These are phyloP conservation scores for Penicillium alfredii DNA, from an alignment of 495 filamentous ascomycete genomes.

Conservation along the genomic window DNA sequence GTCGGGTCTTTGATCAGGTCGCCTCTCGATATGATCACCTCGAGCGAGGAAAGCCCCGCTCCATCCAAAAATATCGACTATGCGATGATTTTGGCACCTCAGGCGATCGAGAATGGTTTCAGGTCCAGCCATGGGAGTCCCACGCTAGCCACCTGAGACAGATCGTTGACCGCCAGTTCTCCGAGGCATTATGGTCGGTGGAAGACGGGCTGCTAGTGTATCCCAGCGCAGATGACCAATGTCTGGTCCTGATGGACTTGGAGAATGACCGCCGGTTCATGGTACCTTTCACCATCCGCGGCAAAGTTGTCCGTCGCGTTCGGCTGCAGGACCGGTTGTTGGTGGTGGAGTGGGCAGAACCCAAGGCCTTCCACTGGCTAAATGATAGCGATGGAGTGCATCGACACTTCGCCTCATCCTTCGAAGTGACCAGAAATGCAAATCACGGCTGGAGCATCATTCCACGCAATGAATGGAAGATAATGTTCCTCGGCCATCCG, in stretches of 20 bases:
- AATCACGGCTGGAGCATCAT: constrained; percentile 39
- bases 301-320: constrained; percentile 53
- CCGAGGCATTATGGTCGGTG: constrained; percentile 54
- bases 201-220: constrained; percentile 56
- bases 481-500: constrained; percentile 57
- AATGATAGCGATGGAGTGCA: constrained; percentile 53
- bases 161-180: constrained; percentile 44
- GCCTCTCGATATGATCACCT: constrained; percentile 54
- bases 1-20: constrained; percentile 45
- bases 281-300: constrained; percentile 50
- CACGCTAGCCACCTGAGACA: constrained; percentile 40
- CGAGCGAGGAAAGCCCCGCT: constrained; percentile 40
- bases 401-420: constrained; percentile 61
- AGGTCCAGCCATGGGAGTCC: constrained; percentile 52
- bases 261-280: constrained; percentile 35
- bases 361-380: constrained; percentile 49
- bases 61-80: constrained; percentile 41
- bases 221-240: constrained; percentile 35
- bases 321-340: constrained; percentile 52
- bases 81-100: constrained; percentile 32
- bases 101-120: constrained; percentile 38
- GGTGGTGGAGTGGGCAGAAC: constrained; percentile 62
- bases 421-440: constrained; percentile 37
- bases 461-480: constrained; percentile 64
- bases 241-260: constrained; percentile 51